These are phyloP conservation scores for Neonectria magnoliae DNA, from an alignment of 2,329 filamentous ascomycete species.

Conservation along the genomic window DNA sequence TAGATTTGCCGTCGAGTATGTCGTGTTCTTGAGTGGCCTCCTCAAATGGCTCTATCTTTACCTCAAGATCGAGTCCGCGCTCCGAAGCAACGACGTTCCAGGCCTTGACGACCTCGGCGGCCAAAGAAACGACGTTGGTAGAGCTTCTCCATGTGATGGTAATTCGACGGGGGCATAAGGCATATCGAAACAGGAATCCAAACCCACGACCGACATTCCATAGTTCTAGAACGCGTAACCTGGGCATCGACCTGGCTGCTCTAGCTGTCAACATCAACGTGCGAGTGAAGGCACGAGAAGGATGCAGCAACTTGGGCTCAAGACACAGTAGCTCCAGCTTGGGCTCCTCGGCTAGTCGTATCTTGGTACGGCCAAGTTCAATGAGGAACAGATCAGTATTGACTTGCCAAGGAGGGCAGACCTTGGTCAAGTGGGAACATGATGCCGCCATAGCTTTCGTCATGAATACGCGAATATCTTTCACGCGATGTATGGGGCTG, in stretches of 20 bases:
- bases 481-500: too few species aligned
- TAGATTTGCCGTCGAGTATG: background rate
- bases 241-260: conserved; percentile 3
- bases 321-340: conserved; percentile 11
- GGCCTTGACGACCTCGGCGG: background rate
- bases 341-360: background rate
- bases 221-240: conserved; percentile 8
- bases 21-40: background rate
- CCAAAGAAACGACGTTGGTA: background rate
- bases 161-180: background rate
- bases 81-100: background rate
- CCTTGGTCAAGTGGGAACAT: conserved; percentile 1
- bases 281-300: background rate
- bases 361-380: background rate
- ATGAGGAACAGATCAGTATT: background rate
- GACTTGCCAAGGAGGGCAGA: conserved; percentile 7
- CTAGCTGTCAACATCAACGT: background rate
- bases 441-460: background rate
- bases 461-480: background rate
- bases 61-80: background rate
- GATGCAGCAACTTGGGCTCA: background rate
- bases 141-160: conserved; percentile 12
- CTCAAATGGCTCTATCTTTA: background rate
- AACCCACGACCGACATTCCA: background rate
- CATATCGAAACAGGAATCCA: conserved; percentile 14